phyloP scores from a whole-genome alignment of 2,329 filamentous ascomycete genomes.

The Aureobasidium subglaciale region DNA sequence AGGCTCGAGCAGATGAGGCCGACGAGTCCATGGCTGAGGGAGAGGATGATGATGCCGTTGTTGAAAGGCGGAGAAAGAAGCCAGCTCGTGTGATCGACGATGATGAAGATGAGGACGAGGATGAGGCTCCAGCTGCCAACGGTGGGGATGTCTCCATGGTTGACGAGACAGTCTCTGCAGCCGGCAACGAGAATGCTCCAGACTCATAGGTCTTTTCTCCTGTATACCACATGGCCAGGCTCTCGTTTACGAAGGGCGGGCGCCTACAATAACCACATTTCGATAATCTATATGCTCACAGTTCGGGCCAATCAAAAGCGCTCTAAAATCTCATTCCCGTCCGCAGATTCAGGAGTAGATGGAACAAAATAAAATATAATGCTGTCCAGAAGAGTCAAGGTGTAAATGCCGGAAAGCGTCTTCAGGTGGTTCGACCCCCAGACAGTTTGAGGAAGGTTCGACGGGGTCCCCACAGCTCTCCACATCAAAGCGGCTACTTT shows the following conservation, averaged over 20 bases:
- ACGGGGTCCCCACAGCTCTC: neutral
- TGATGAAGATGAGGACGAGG: constrained; percentile 28
- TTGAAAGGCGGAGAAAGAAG: constrained; percentile 24
- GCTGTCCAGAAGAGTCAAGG: neutral
- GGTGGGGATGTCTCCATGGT: constrained; percentile 17
- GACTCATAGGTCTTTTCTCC: neutral
- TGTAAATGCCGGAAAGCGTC: neutral
- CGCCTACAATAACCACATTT: neutral
- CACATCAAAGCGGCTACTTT: neutral
- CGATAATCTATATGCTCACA: neutral
- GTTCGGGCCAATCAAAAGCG: neutral
- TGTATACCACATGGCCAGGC: neutral
- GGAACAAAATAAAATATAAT: neutral
- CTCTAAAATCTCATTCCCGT: neutral
- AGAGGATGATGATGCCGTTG: constrained; percentile 16
- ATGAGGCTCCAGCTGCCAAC: constrained; percentile 18
- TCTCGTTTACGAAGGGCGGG: neutral
- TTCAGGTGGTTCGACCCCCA: constrained; percentile 1
- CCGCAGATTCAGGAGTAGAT: neutral
- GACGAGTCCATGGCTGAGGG: constrained; percentile 16
- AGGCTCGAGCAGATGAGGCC: constrained; percentile 18
- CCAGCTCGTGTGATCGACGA: constrained; percentile 25
- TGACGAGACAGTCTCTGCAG: constrained; percentile 12
- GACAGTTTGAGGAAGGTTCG: neutral
- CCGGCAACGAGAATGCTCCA: constrained; percentile 15